Evolutionary conservation across 257 asterid genomes (phyloP).

Genomic region (Solanum peruvianum): DNA sequence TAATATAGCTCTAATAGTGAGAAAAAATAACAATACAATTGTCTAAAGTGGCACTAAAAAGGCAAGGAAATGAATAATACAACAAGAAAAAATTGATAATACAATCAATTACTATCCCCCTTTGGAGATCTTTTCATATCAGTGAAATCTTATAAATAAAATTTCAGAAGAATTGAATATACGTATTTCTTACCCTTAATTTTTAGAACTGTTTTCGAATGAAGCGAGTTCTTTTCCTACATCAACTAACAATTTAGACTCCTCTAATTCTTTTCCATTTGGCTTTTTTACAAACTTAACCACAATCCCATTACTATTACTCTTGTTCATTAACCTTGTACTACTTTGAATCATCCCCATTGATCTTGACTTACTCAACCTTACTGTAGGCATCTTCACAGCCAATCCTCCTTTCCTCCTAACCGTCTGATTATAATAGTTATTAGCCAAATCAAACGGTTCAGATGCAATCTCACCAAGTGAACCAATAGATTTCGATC

Average conservation of each 20-base stretch:
- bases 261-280: conserved; percentile 26
- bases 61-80: not conserved
- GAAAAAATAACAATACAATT: not conserved
- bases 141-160: not conserved
- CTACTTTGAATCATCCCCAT: conserved; percentile 46
- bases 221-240: not conserved
- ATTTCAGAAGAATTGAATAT: not conserved
- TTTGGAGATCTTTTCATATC: not conserved
- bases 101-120: not conserved
- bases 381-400: conserved; percentile 38
- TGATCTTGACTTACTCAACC: conserved; percentile 58
- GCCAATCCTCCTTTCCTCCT: conserved; percentile 35
- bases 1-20: not conserved
- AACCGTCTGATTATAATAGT: not conserved
- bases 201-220: accelerated
- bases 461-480: conserved; percentile 32
- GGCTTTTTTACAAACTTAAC: conserved; percentile 7
- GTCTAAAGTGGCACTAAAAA: not conserved
- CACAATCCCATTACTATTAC: not conserved
- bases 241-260: conserved; percentile 34
- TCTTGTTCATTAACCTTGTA: conserved; percentile 12
- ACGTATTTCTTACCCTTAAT: no score
- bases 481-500: conserved; percentile 61
- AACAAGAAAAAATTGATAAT: not conserved
- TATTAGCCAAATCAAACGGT: conserved; percentile 17